Conservation (phyloP, 1,284 basidiomycete genomes). For the Pterulicium gracile region DNA sequence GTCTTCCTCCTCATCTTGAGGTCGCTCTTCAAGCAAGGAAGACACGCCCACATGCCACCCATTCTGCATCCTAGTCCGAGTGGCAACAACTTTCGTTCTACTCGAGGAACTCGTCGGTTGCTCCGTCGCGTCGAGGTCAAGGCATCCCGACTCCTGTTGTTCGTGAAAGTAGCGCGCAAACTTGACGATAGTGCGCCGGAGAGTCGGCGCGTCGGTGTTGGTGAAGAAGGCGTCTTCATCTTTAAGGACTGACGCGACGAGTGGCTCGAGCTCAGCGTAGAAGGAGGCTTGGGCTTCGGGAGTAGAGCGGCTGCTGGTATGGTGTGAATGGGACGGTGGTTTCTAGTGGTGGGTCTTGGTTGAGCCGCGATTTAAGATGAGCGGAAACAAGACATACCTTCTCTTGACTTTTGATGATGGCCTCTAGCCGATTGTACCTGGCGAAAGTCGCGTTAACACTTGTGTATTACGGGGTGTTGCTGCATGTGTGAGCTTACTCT, state of each 20-base stretch:
- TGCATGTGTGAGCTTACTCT: background rate
- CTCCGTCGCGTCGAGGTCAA: background rate
- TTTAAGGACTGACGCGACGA: background rate
- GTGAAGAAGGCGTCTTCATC: background rate
- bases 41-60: background rate
- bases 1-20: background rate
- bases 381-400: background rate
- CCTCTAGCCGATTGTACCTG: background rate
- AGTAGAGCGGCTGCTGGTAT: background rate
- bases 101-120: background rate
- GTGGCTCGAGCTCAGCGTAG: background rate
- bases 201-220: background rate
- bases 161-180: background rate
- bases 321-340: background rate
- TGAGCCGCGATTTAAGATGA: background rate
- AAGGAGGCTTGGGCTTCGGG: no score
- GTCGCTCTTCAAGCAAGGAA: background rate
- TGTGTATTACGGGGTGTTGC: no score
- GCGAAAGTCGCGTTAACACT: background rate
- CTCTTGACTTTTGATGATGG: background rate
- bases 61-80: background rate
- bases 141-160: background rate
- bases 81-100: background rate
- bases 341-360: background rate
- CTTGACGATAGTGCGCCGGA: background rate